Evolutionary conservation across 2,329 filamentous ascomycete genomes (phyloP).

Genomic region (Lecanicillium sp.): DNA sequence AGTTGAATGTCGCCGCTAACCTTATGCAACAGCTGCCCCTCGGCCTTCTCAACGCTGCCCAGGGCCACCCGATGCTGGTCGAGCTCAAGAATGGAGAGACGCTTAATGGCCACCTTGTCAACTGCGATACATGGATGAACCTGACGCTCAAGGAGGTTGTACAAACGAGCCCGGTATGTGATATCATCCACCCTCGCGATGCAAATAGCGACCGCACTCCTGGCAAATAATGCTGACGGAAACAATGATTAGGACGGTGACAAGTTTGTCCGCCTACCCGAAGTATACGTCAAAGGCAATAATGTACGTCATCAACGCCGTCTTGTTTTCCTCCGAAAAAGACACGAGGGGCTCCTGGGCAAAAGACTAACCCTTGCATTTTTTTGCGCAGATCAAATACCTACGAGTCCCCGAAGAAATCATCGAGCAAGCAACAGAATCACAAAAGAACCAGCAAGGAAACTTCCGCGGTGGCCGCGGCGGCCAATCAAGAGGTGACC

Average conservation of each 20-base stretch:
- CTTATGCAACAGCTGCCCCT: constrained; percentile 47
- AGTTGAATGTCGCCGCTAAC: constrained; percentile 15
- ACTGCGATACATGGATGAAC: constrained; percentile 99
- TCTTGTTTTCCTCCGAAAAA: too few species aligned
- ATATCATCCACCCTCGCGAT: too few species aligned
- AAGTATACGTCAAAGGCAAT: constrained; percentile 95
- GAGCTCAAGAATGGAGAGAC: constrained; percentile 98
- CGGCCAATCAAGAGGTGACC: constrained; percentile 49
- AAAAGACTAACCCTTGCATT: background rate
- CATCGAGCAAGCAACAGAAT: constrained; percentile 86
- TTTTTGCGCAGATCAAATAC: constrained; percentile 79
- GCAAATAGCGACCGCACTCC: constrained; percentile 1
- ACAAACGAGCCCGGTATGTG: constrained; percentile 72
- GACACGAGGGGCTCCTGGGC: too few species aligned
- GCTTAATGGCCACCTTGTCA: constrained; percentile 89
- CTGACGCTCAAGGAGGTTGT: constrained; percentile 94
- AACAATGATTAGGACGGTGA: constrained; percentile 63
- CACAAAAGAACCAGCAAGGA: constrained; percentile 64
- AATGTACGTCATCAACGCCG: constrained; percentile 58
- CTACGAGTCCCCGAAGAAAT: constrained; percentile 94
- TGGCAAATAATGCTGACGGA: constrained; percentile 1
- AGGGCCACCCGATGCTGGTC: constrained; percentile 96
- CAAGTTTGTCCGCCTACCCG: constrained; percentile 83
- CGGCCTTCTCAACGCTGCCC: constrained; percentile 86
- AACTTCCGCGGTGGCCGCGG: constrained; percentile 59